Percentiles rank a stretch among this genome's conserved stretches.
phyloP scores from a whole-genome alignment of 1,284 basidiomycete genomes.

The Cryptococcus sp. region DNA sequence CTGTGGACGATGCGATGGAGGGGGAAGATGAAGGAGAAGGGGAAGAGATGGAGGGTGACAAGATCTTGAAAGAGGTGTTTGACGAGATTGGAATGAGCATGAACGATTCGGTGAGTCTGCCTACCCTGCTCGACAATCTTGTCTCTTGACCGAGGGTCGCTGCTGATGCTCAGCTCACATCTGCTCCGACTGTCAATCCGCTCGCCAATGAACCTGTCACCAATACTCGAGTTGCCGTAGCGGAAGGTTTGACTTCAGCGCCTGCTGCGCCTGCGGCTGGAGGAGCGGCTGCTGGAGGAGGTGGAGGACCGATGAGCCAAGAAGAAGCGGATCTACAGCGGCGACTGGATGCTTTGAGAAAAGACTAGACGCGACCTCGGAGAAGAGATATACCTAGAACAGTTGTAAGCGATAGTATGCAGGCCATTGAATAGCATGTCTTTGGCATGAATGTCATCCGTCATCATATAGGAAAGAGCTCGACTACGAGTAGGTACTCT shows the following conservation, averaged over 20 bases:
- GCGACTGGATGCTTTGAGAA: slow-evolving; percentile 70
- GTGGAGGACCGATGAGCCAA: slow-evolving; percentile 52
- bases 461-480: no score
- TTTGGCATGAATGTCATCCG: no score
- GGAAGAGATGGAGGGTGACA: slow-evolving; percentile 87
- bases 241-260: slow-evolving; percentile 55
- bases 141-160: neutral
- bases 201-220: slow-evolving; percentile 57
- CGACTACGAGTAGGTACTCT: no score
- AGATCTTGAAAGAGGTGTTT: slow-evolving; percentile 90
- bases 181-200: slow-evolving; percentile 68
- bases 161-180: slow-evolving; percentile 56
- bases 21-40: slow-evolving; percentile 81
- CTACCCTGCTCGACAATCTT: neutral
- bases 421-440: no score
- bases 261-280: slow-evolving; percentile 45
- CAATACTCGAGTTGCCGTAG: slow-evolving; percentile 68
- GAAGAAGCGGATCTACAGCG: slow-evolving; percentile 88
- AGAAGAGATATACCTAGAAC: no score
- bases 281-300: slow-evolving; percentile 45
- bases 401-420: no score
- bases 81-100: slow-evolving; percentile 95
- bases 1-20: slow-evolving; percentile 98
- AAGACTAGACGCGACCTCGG: slow-evolving; percentile 23
- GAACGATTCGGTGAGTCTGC: slow-evolving; percentile 68